Evolutionary conservation across 2,329 filamentous ascomycete species (phyloP), one percentile per base, ranked within the genome.

Genomic region (Blastomyces silverae): DNA sequence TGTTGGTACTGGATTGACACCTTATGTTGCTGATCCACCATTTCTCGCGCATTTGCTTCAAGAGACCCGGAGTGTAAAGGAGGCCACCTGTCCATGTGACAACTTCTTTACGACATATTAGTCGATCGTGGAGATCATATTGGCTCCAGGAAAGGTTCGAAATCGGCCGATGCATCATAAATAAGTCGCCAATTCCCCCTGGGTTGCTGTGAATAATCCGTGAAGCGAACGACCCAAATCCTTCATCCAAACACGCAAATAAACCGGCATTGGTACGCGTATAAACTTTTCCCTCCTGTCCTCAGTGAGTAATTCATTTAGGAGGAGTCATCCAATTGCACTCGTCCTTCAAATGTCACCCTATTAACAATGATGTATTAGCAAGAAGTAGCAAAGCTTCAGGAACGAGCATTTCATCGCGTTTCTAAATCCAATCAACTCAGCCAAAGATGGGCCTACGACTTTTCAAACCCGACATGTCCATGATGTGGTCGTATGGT

Each of bases 91-190:
- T 57, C 28, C 56, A 34, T 61, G 44, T 66, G 62, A 65, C 34
- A 56, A 63, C n/a, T 61, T 48, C 63, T 52, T 52, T 66, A 28
- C 46, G 22, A 37, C 37, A 55, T 50, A 31, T 37, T 44, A 56
- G 62, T 56, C 62, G 62, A 58, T 44, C 22, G 25, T 64, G 34
- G 64, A 64, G 25, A 42, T 55, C 17, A 65, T 68, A 37, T 50
- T 37, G 15, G 20, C 20, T 50, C 7, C 42, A 50, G 39, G n/a
- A 37, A 50, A 61, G 6, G 28, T 50, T 50, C 13, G 2, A 37
- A 50, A 37, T 31, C 31, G 22, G 15, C 11, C 1, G 31, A 2
- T 22, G 59, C 8, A 50, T 48, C 44, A 50, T 61, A 50, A 50
- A 61, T 61, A 61, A 53, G 42, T 25, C 44, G 59, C 39, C 17